Base-by-base conservation (phyloP, 768 basidiomycete genomes). In the Tephrocybe sp. region DNA sequence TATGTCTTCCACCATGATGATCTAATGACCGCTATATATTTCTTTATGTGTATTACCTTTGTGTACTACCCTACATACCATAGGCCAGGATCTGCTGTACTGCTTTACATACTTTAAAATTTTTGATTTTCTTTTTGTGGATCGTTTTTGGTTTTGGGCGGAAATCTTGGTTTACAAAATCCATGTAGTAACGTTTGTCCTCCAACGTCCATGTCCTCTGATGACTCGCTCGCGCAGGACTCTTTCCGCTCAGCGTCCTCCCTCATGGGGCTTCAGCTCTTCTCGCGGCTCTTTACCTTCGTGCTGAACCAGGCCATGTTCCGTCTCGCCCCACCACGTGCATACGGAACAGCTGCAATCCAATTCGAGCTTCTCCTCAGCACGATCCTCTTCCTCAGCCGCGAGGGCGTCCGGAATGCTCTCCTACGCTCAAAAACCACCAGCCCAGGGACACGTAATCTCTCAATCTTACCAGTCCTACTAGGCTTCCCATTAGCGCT, bases 291-390 rank as follows among this genome's bases (percentile, higher is more conserved):
- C 3, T 75, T 94, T 61, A 97, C 97, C 0, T 99, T 97, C 65
- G 62, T 75, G 4, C 76, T 99, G 21, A 98, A 98, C 67, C 94
- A 97, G 66, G 79, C 82, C 0, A 76, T 97, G 11, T 74, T 97
- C 33, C 84, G 92, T 1, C 74, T 94, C 23, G 85, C 88, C 2
- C 84, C 91, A 0, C 94, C 94, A 1, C 79, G 80, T 27, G 87
- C 86, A 12, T 94, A 91, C 62, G 88, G 95, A 9, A 93, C 90
- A 0, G 93, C 91, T 13, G 82, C 92, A 0, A 88, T 99, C 53
- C 94, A 97, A 60, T 93, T 98, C 66, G 97, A 98, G 64, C 80
- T 97, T 22, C 62, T 98, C 21, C 77, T 90, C 39, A 90, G 86
- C 57, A 93, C 93, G 10, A 89, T 94, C 59, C 74, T 98, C 37